Conservation (phyloP, 257 asterid species). For the Linderniella brevidens region DNA sequence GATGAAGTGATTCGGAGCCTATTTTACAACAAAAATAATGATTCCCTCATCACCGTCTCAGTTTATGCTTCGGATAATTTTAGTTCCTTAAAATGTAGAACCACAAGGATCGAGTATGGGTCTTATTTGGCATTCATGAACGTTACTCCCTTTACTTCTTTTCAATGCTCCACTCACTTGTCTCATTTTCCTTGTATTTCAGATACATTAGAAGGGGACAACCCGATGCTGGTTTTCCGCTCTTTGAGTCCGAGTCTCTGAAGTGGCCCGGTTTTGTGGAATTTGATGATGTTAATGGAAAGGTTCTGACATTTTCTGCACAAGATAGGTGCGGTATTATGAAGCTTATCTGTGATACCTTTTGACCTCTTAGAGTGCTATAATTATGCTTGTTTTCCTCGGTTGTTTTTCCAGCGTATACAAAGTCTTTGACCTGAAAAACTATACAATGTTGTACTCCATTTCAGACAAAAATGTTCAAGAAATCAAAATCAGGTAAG, state of each 20-base stretch:
- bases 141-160: neutral
- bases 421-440: conserved; percentile 15
- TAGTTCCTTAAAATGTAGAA: conserved; percentile 72
- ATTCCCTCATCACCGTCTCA: conserved; percentile 76
- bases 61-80: conserved; percentile 71
- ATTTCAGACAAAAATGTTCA: conserved; percentile 52
- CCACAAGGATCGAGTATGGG: conserved; percentile 71
- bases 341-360: neutral
- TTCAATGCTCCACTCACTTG: conserved; percentile 5
- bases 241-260: conserved; percentile 65
- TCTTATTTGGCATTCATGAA: conserved; percentile 2
- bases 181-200: conserved; percentile 5
- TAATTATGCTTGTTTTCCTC: neutral
- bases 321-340: conserved; percentile 34
- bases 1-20: conserved; percentile 89
- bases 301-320: conserved; percentile 78
- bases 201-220: conserved; percentile 67
- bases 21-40: conserved; percentile 78
- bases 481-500: conserved; percentile 12
- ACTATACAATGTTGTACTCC: conserved; percentile 38
- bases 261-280: conserved; percentile 94
- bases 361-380: neutral
- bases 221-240: conserved; percentile 79
- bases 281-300: conserved; percentile 79
- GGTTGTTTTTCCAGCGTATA: conserved; percentile 30